phyloP scores from a whole-genome alignment of 2,329 filamentous ascomycete genomes.

The Fusarium sp. region DNA sequence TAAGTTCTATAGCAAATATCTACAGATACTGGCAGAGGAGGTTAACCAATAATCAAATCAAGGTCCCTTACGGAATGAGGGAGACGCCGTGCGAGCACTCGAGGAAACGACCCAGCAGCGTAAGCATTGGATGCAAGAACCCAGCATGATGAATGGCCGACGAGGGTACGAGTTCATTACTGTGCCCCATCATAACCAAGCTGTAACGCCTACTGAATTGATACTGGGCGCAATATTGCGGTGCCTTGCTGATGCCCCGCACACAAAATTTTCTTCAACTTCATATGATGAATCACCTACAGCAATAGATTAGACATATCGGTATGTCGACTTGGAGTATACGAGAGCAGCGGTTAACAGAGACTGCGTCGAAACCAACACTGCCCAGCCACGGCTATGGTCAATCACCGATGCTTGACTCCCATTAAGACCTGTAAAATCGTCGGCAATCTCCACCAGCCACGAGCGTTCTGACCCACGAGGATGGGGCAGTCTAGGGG shows the following conservation, averaged over 20 bases:
- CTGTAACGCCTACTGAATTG: constrained; percentile 16
- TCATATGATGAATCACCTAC: neutral
- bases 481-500: neutral
- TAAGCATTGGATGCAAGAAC: constrained; percentile 12
- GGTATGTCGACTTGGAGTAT: neutral
- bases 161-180: constrained; percentile 10
- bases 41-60: constrained; percentile 1
- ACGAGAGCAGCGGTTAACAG: neutral
- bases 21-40: neutral
- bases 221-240: constrained; percentile 29
- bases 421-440: constrained; percentile 16
- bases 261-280: neutral
- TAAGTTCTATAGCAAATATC: neutral
- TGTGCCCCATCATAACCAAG: constrained; percentile 11
- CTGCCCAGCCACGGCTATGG: constrained; percentile 12
- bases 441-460: constrained; percentile 31
- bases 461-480: constrained; percentile 27
- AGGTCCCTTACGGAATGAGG: constrained; percentile 11
- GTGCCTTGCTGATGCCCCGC: constrained; percentile 27
- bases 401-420: constrained; percentile 30
- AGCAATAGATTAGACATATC: neutral
- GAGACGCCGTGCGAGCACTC: constrained; percentile 15
- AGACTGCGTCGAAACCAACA: constrained; percentile 4
- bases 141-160: constrained; percentile 16
- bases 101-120: neutral